Conservation (phyloP, 805 yeast genomes). For the Suhomyces kilbournensis region DNA sequence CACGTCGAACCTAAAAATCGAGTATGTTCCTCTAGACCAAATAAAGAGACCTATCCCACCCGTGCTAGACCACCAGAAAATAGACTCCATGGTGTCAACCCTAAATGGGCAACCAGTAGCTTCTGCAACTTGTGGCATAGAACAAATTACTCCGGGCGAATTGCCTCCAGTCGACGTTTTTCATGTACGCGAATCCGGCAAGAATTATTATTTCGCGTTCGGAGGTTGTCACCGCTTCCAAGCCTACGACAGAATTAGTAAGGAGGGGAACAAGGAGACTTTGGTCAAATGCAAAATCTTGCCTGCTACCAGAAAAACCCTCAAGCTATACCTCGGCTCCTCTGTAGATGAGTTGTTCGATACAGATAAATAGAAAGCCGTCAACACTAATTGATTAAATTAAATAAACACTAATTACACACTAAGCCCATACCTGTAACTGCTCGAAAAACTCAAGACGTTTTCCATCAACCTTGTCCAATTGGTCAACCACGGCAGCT, state of each 20-base stretch:
- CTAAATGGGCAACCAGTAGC: constrained; percentile 61
- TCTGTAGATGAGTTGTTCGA: constrained; percentile 54
- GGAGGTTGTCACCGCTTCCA: constrained; percentile 92
- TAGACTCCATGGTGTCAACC: constrained; percentile 75
- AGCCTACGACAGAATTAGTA: constrained; percentile 63
- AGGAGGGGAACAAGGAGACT: constrained; percentile 20
- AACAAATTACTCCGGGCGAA: constrained; percentile 54
- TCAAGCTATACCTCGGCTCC: constrained; percentile 68
- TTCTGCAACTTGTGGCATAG: constrained; percentile 56
- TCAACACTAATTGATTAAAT: not conserved
- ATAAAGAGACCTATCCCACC: constrained; percentile 85
- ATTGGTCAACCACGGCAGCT: constrained; percentile 40
- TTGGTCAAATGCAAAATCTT: constrained; percentile 67
- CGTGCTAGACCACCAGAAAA: constrained; percentile 69
- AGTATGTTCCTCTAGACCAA: constrained; percentile 60
- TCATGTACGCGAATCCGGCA: constrained; percentile 60
- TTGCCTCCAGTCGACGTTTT: constrained; percentile 82
- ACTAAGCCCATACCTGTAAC: constrained; percentile 62
- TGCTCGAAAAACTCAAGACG: constrained; percentile 74
- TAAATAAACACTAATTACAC: not conserved
- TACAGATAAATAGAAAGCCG: not conserved
- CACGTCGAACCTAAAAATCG: constrained; percentile 52
- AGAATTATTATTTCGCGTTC: constrained; percentile 69
- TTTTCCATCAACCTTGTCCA: constrained; percentile 33
- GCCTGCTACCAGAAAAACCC: constrained; percentile 71